phyloP scores from a whole-genome alignment of 495 filamentous ascomycete species.

The Pyrenula aspistea region DNA sequence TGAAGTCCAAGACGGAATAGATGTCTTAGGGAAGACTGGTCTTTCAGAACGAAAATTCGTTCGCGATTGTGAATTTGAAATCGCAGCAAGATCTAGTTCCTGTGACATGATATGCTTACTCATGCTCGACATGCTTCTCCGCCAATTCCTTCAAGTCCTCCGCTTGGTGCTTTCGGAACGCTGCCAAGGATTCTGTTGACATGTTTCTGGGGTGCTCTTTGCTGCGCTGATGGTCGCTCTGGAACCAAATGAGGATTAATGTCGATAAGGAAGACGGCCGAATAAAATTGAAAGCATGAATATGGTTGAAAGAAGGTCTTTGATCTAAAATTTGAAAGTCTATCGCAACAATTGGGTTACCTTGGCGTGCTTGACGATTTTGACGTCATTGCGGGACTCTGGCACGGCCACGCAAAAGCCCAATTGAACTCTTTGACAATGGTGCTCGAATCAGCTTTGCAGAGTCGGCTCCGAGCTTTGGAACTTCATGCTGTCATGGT shows the following conservation, averaged over 20 bases:
- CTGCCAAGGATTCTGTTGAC: conserved; percentile 37
- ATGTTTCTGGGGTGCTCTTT: too few species aligned
- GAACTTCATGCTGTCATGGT: too few species aligned
- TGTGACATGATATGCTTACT: conserved; percentile 15
- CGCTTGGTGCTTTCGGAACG: conserved; percentile 38
- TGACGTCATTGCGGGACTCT: background rate
- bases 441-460: too few species aligned
- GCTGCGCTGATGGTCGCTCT: too few species aligned
- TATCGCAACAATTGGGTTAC: background rate
- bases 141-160: conserved; percentile 45
- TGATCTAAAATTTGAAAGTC: background rate
- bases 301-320: background rate
- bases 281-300: background rate
- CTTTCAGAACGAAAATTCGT: too few species aligned
- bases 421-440: too few species aligned
- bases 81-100: too few species aligned
- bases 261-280: background rate
- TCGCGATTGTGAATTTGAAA: too few species aligned
- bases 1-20: too few species aligned
- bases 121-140: conserved; percentile 51
- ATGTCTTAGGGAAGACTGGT: too few species aligned
- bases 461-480: too few species aligned
- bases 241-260: background rate
- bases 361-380: background rate
- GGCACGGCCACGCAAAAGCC: too few species aligned